Evolutionary conservation across 1,284 basidiomycete species (phyloP), one percentile per base, ranked within the genome.

Genomic region (Retiboletus flavoniger): DNA sequence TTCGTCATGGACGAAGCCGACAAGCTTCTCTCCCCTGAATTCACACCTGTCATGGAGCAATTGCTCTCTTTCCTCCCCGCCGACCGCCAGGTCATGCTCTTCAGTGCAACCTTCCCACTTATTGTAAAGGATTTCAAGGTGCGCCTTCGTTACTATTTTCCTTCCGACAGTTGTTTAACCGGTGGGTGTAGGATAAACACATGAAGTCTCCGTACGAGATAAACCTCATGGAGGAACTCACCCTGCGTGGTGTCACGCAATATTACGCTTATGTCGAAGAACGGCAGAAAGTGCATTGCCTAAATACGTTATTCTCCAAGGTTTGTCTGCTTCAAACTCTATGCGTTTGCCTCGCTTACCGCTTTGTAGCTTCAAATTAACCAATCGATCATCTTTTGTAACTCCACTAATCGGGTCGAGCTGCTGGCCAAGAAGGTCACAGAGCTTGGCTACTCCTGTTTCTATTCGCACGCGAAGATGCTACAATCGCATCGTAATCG

Each of bases 401-500:
- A 98, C 81, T 98, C 95, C 58, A 99, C 96, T 66, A 98, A 98
- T 79, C 95, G 96, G 60, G 96, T 99, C 75, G 96, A 99, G 75
- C 87, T 99, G 45, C 83, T 99, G 58, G 97, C 97, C 60, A 98
- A 98, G 78, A 99, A 99, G 77, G 94, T 99, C 64, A 99, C 96
- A 17, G 96, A 99, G 68, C 88, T 98, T 51, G 97, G 97, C 63
- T 99, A 99, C 75, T 98, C 95, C 47, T 99, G 97, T 80, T 99
- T 99, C 84, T 99, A 98, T 82, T 98, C 96, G 53, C 96, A 99
- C 72, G 97, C 96, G 51, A 97, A 97, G 78, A 99, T 99, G 97
- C 87, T 98, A 16, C 97, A 99, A 76, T 89, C 90, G 34, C 94
- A 98, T 74, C 93, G 97, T 60, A 99, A 99, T 78, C 90, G 96